Evolutionary conservation across 495 filamentous ascomycete species (phyloP), one percentile per base, ranked within the genome.

Genomic region (Melanomma pulvis-pyrius): DNA sequence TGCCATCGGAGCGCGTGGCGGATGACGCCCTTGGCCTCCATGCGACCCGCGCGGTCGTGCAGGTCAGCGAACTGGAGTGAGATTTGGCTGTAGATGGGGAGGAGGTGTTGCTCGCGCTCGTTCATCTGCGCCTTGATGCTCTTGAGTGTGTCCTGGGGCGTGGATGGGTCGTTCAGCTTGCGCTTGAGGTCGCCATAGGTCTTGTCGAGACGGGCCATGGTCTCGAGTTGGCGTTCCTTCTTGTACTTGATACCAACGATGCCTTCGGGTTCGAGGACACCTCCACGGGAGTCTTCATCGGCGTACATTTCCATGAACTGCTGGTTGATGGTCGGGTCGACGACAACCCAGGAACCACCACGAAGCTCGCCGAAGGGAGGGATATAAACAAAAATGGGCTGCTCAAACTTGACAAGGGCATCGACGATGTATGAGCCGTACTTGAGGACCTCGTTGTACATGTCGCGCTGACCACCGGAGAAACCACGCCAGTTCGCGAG

Each of bases 361-460:
- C 94, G 93, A 56, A 98, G 88, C 78, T 98, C 94, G 67, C 94
- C 94, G 77, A 88, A 90, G 5, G 94, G 94, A 69, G 94, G 94
- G 76, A 98, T 98, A 81, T 98, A 98, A 50, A 98, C 90, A 77
- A 98, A 97, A 73, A 98, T 88, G 15, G 94, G 94, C 81, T 98
- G 94, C 84, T 98, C 92, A 73, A 92, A 98, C 78, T 96, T 94
- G 83, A 97, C 92, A 30, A 98, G 86, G 47, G 94, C 93, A 76
- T 98, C 94, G 65, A 98, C 94, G 72, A 98, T 98, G 84, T 93
- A 97, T 15, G 92, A 96, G 70, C 94, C 94, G 75, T 98, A 98
- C 83, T 98, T 98, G 76, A 98, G 87, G 9, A 98, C 96, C 79
- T 98, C 94, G 80, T 97, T 96, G 87, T 96, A 98, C 94, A 98